Evolutionary conservation across 768 basidiomycete species (phyloP).

Genomic region (Paxillus involutus): DNA sequence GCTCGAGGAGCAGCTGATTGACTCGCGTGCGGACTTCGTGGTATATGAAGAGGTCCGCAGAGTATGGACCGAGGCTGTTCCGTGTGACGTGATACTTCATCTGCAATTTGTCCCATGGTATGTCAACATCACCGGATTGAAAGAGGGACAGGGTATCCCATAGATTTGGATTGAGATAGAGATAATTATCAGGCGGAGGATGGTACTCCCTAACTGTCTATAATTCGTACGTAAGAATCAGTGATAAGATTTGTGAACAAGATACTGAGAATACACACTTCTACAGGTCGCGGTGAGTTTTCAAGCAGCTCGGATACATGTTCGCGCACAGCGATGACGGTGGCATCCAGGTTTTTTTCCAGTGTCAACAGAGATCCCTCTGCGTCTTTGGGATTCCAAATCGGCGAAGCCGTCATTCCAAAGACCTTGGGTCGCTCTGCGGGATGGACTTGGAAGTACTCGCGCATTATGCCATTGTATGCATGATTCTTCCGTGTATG

Average conservation of each 20-base stretch:
- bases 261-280: constrained; percentile 42
- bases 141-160: constrained; percentile 52
- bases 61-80: constrained; percentile 68
- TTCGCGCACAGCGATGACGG: constrained; percentile 71
- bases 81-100: constrained; percentile 62
- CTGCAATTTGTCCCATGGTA: constrained; percentile 61
- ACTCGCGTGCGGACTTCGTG: constrained; percentile 56
- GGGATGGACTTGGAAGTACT: constrained; percentile 48
- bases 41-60: constrained; percentile 71
- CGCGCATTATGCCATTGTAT: constrained; percentile 57
- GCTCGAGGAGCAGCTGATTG: constrained; percentile 36
- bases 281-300: constrained; percentile 63
- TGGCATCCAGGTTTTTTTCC: constrained; percentile 72
- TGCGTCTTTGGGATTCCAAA: constrained; percentile 77
- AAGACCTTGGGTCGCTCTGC: constrained; percentile 75
- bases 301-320: constrained; percentile 63
- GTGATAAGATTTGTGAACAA: neutral
- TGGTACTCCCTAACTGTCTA: constrained; percentile 62
- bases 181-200: constrained; percentile 49
- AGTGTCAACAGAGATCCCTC: constrained; percentile 58
- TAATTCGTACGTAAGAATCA: neutral
- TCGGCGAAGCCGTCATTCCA: constrained; percentile 90
- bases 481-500: constrained; percentile 57
- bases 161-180: constrained; percentile 55
- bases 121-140: constrained; percentile 35